Evolutionary conservation across 1,284 basidiomycete genomes (phyloP).

Genomic region (Heterobasidion parviporum): DNA sequence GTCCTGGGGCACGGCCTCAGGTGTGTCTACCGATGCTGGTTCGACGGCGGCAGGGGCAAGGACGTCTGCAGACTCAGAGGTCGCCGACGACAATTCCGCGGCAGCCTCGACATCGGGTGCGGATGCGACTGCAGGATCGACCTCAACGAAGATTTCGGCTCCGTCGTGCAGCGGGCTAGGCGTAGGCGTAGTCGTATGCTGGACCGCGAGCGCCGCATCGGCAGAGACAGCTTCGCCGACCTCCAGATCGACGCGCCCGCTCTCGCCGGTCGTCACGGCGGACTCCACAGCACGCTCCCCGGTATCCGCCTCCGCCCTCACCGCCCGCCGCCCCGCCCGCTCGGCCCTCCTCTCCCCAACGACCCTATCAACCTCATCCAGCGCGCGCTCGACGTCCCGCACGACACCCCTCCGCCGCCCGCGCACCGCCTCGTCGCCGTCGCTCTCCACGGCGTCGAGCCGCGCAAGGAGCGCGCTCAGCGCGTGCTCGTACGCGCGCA

Average conservation of each 20-base stretch:
- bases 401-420: slow-evolving; percentile 52
- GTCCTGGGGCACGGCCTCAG: neutral
- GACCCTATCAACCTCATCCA: slow-evolving; percentile 33
- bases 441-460: slow-evolving; percentile 61
- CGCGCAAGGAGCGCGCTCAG: slow-evolving; percentile 53
- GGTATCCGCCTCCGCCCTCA: neutral
- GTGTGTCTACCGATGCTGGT: too few species aligned
- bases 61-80: neutral
- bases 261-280: neutral
- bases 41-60: neutral
- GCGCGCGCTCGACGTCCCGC: slow-evolving; percentile 50
- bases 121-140: too few species aligned
- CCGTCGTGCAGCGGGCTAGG: neutral
- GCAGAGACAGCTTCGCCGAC: neutral
- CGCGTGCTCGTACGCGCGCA: slow-evolving; percentile 42
- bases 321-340: neutral
- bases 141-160: neutral
- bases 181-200: neutral
- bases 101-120: too few species aligned
- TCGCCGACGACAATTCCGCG: too few species aligned
- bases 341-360: slow-evolving; percentile 22
- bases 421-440: slow-evolving; percentile 50
- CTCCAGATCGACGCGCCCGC: too few species aligned
- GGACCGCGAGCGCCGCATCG: neutral
- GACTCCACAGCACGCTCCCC: neutral